Evolutionary conservation across 2,329 filamentous ascomycete species (phyloP).

Genomic region (Fusarium nygamai): DNA sequence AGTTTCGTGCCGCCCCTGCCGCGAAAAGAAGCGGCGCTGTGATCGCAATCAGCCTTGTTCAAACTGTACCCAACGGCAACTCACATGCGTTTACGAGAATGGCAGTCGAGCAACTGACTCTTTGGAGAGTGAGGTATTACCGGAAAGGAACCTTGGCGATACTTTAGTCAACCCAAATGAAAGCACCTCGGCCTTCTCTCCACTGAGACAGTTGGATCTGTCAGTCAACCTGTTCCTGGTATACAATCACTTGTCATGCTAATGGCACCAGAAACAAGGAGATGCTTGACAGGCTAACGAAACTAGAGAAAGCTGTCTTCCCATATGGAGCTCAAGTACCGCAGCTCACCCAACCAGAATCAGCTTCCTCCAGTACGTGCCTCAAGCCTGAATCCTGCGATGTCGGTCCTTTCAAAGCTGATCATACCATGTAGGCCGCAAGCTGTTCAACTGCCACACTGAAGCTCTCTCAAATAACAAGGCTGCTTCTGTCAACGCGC

Average conservation of each 20-base stretch:
- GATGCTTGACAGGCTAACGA: not conserved
- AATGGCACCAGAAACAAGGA: not conserved
- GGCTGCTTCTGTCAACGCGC: no score
- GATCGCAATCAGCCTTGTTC: slow-evolving; percentile 10
- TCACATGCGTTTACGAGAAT: not conserved
- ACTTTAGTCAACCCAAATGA: not conserved
- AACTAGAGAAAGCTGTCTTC: not conserved
- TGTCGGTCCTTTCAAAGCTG: not conserved
- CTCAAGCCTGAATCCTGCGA: no score
- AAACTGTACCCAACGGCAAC: not conserved
- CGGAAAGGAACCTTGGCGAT: no score
- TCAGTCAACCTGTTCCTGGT: not conserved
- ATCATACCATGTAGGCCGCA: not conserved
- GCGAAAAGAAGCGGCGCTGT: not conserved
- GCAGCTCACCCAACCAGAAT: not conserved
- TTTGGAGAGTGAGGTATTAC: not conserved
- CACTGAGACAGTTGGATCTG: not conserved
- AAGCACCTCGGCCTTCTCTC: not conserved
- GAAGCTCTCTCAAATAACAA: no score
- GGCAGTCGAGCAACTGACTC: not conserved
- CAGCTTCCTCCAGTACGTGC: not conserved
- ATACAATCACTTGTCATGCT: not conserved
- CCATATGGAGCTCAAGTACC: not conserved
- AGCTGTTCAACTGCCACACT: not conserved
- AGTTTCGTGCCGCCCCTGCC: not conserved